These are phyloP conservation scores for Tetradesmus obliquus DNA, from an alignment of 139 green algal species.

Conservation along the genomic window DNA sequence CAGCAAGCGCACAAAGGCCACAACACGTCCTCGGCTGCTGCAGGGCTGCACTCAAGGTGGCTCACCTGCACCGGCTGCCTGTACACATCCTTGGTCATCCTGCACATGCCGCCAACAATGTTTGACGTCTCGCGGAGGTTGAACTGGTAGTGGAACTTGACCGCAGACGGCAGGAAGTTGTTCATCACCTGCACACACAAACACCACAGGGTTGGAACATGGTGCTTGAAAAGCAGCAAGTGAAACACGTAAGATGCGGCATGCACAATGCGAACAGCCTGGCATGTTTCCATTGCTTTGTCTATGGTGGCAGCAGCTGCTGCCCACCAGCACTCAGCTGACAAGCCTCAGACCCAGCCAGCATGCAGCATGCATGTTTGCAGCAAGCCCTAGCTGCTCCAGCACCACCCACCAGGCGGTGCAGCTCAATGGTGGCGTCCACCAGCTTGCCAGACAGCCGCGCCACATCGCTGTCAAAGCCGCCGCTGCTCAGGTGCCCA, in stretches of 20 bases:
- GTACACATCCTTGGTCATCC: conserved; percentile 85
- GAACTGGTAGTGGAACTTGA: conserved; percentile 96
- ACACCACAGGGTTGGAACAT: neutral
- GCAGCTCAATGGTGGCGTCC: conserved; percentile 91
- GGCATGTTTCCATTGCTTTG: neutral
- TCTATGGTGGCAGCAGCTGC: neutral
- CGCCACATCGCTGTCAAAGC: conserved; percentile 78
- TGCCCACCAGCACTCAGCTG: neutral
- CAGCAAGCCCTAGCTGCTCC: neutral
- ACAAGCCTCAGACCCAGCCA: neutral
- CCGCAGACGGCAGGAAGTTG: conserved; percentile 88
- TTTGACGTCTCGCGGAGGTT: conserved; percentile 91
- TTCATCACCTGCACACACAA: conserved; percentile 74
- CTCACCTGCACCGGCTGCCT: conserved; percentile 62
- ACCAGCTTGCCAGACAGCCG: conserved; percentile 79
- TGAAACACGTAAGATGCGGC: neutral
- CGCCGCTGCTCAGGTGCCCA: conserved; percentile 53
- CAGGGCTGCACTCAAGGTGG: neutral
- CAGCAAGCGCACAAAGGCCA: no score
- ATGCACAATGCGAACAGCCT: neutral
- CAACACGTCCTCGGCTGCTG: neutral
- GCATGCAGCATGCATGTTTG: neutral
- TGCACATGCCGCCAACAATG: conserved; percentile 83
- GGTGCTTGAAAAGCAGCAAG: neutral
- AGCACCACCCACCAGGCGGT: conserved; percentile 53